Base-by-base conservation (phyloP, 2,329 filamentous ascomycete genomes). In the Aspergillus nomiae region DNA sequence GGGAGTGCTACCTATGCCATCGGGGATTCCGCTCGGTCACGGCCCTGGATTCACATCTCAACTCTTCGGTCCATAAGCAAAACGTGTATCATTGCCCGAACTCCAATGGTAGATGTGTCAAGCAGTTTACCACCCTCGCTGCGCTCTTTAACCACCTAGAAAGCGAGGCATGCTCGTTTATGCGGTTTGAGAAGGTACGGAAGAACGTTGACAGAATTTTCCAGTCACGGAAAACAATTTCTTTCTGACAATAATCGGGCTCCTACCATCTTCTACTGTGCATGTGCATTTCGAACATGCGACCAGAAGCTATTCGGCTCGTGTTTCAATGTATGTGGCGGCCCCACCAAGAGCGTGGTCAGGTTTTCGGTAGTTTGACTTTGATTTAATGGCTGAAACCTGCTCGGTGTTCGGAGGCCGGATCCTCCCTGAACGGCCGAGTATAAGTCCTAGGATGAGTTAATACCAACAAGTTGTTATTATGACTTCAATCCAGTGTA, bases 1-100 rank as follows among this genome's bases (percentile, higher is more conserved):
- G 77, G 71, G 80, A 84, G 67, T 89, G 86, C 74, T 84, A 84
- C 63, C 63, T 89, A 4, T 90, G 87, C 68, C 73, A 81, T 26
- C 73, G 74, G 11, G 32, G 69, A 0, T 89, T 87, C 64, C 58
- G 30, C 0, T 61, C 56, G 0, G 59, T 78, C 0, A 14, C 48
- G 0, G 67, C 69, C 0, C 77, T 89, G 3, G 84, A 85, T 55
- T 76, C 81, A 59, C 87, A 90, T 66, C 71, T 89, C 1, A 81
- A 79, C 45, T 89, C 86, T 0, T 77, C 83, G 0, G 73, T 69
- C 0, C 86, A 87, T 77, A 77, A 81, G 75, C 79, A 81, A 64
- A 78, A 77, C 34, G 69, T 82, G 0, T 81, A 84, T 65, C 75
- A 78, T 68, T 83, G 80, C 57, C 80, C 78, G 1, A 81, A 81